A percentile compares a stretch with the other conserved stretches of the same genome.
Conservation (phyloP, 1,139 yeast genomes). For the Saccharomyces hybrid region DNA sequence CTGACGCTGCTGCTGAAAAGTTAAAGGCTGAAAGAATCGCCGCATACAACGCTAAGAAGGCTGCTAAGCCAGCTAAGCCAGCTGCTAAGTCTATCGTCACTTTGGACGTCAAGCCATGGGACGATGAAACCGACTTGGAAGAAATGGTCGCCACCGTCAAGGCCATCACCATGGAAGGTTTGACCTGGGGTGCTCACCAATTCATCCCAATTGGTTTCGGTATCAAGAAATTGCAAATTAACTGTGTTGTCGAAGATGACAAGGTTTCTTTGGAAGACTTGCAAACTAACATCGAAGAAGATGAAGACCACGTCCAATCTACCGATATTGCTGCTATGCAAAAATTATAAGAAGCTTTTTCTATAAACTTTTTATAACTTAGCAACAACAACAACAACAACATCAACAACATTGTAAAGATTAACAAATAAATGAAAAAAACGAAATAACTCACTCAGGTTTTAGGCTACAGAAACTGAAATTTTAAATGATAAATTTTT, state of each 20-base stretch:
- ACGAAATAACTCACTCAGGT: background rate
- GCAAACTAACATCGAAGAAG: slow-evolving; percentile 79
- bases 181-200: slow-evolving; percentile 97
- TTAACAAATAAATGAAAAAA: background rate
- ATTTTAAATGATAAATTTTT: background rate
- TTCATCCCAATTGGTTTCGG: slow-evolving; percentile 98
- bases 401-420: background rate
- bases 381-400: background rate
- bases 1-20: slow-evolving; percentile 93
- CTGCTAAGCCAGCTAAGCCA: slow-evolving; percentile 93
- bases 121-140: slow-evolving; percentile 95
- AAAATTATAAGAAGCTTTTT: slow-evolving; percentile 58
- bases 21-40: slow-evolving; percentile 96
- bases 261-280: slow-evolving; percentile 89
- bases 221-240: slow-evolving; percentile 98
- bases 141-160: slow-evolving; percentile 81
- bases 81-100: slow-evolving; percentile 98
- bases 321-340: slow-evolving; percentile 97
- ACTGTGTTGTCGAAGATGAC: slow-evolving; percentile 96
- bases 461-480: background rate
- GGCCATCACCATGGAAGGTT: slow-evolving; percentile 81
- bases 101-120: slow-evolving; percentile 99
- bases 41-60: slow-evolving; percentile 96
- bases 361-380: slow-evolving; percentile 2
- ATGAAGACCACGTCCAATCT: slow-evolving; percentile 98